Base-by-base conservation (phyloP, 306 rosid species). In the Hippophae rhamnoides region DNA sequence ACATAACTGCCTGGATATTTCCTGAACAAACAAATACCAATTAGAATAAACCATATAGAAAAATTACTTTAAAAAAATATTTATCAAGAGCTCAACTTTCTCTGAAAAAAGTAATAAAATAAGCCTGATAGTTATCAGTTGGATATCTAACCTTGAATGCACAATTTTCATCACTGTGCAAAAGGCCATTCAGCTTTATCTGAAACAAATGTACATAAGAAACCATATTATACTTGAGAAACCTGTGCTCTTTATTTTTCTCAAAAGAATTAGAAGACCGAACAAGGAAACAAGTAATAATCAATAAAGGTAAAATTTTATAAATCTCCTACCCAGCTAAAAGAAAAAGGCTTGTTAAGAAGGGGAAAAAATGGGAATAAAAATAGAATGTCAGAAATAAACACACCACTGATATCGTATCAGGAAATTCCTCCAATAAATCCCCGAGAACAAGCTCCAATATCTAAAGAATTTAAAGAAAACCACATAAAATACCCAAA, bases 1-100 rank as follows among this genome's bases (percentile, higher is more conserved):
- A 54, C 98, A 92, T 56, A 92, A 64, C 81, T 92, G 98, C 74
- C 95, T 79, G 53, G 98, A 84, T 70, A 92, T 88, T 78, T 92
- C 98, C 96, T 92, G 95, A 47, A 78, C 55, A 49, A 81, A 46
- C 67, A 69, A 69, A 66, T 48, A 56, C 10, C 71, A 47, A 60
- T 68, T 58, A 62, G 45, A 67, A 67, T 41, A 72, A 64, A 49
- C 67, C 61, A 66, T 60, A 70, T 41, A 66, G 25, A 14, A 12
- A 54, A 6, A 13, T 40, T n/a, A 62, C 13, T 47, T 10, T 44
- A 42, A 18, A 45, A 10, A 11, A 51, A 52, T 10, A 0, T 49
- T 23, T 14, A 5, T 6, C 8, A 40, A 41, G 60, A 70, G 59
- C 42, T 57, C 26, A 61, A 43, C 41, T 60, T 13, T 54, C 8